Evolutionary conservation across 1,139 yeast species (phyloP).

Genomic region (Zygosaccharomyces sapae): DNA sequence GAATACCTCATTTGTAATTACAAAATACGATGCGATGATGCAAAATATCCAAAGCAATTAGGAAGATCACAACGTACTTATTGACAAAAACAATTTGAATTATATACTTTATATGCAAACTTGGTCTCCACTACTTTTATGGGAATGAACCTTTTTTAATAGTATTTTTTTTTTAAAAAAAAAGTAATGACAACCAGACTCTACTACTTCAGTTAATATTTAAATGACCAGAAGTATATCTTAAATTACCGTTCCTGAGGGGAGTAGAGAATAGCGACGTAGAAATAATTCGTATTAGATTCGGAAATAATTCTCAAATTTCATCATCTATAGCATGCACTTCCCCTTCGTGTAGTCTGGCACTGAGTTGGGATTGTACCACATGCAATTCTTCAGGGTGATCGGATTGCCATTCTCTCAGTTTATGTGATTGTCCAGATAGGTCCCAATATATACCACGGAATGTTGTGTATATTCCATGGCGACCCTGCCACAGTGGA

Average conservation of each 20-base stretch:
- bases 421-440: constrained; percentile 67
- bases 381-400: constrained; percentile 71
- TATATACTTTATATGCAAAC: not conserved
- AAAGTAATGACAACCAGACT: not conserved
- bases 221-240: not conserved
- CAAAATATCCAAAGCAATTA: not conserved
- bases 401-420: constrained; percentile 65
- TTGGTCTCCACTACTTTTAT: not conserved
- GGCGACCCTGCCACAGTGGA: constrained; percentile 66
- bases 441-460: constrained; percentile 84
- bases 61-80: not conserved
- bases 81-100: not conserved
- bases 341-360: constrained; percentile 20
- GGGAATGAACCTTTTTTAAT: not conserved
- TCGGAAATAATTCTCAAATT: not conserved
- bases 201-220: not conserved
- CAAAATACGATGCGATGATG: not conserved
- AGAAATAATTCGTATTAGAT: not conserved
- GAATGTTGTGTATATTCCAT: constrained; percentile 54
- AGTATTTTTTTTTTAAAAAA: not conserved
- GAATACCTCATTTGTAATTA: not conserved
- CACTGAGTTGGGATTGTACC: constrained; percentile 54
- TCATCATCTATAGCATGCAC: constrained; percentile 4
- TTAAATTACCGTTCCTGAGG: not conserved
- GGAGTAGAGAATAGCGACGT: not conserved